Conservation (phyloP, 176 grass and related monocot species). For the Chrysopogon serrulatus region DNA sequence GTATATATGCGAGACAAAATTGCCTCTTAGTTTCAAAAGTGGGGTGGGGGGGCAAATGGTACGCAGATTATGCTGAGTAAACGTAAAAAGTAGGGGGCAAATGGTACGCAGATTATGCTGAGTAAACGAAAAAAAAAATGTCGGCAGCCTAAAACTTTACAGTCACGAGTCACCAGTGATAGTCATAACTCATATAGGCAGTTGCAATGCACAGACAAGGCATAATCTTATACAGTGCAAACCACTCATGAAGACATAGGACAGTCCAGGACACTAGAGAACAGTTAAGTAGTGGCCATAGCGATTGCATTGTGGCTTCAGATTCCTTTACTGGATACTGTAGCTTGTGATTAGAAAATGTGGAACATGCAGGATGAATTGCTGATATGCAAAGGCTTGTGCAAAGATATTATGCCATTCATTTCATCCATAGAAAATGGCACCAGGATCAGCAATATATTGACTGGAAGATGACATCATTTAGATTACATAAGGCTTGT, state of each 20-base stretch:
- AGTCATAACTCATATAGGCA: neutral
- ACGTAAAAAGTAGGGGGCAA: too few relatives aligned
- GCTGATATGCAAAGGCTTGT: neutral
- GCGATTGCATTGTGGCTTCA: neutral
- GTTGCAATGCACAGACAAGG: neutral
- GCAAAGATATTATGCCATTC: neutral
- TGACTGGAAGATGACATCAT: neutral
- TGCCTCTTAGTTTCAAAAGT: neutral
- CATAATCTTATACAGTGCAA: conserved; percentile 21
- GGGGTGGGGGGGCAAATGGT: neutral
- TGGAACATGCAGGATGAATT: neutral
- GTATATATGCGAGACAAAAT: neutral
- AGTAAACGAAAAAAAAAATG: conserved; percentile 3
- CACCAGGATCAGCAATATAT: neutral
- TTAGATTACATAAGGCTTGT: neutral
- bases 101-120: too few relatives aligned
- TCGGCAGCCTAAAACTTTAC: conserved; percentile 14
- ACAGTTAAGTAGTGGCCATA: neutral
- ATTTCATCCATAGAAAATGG: neutral
- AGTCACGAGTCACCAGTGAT: neutral
- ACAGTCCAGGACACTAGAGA: neutral
- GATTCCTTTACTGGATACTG: neutral
- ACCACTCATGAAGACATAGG: neutral
- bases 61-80: neutral
- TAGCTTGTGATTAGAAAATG: neutral